Conservation (phyloP, 257 asterid species). For the Cynanchum wilfordii region DNA sequence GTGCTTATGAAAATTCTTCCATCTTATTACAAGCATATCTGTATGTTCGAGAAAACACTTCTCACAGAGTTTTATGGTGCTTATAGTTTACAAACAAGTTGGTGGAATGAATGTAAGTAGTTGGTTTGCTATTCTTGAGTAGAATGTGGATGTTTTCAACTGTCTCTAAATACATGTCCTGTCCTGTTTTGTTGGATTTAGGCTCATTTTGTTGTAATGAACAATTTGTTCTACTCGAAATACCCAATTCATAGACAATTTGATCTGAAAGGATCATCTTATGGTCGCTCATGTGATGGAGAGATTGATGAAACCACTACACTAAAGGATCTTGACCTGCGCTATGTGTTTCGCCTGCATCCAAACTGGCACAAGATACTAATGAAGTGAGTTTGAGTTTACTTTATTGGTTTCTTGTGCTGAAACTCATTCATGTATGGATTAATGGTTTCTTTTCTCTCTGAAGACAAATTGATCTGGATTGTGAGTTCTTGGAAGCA, state of each 20-base stretch:
- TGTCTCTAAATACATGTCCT: background rate
- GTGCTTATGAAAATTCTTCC: constrained; percentile 94
- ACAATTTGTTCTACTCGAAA: constrained; percentile 85
- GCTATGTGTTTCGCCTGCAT: constrained; percentile 64
- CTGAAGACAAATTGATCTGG: too few species aligned
- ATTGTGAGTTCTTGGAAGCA: constrained; percentile 78
- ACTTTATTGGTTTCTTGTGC: too few species aligned
- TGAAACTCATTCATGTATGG: too few species aligned
- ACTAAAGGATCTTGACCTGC: constrained; percentile 78
- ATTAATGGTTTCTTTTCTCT: too few species aligned
- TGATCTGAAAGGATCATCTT: constrained; percentile 89
- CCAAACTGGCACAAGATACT: constrained; percentile 66
- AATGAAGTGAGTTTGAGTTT: too few species aligned
- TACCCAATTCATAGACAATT: constrained; percentile 79
- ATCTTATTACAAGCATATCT: constrained; percentile 66
- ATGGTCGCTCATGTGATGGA: constrained; percentile 70
- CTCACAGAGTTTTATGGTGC: constrained; percentile 89
- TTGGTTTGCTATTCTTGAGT: constrained; percentile 5
- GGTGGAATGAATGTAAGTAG: constrained; percentile 80
- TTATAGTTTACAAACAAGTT: constrained; percentile 94
- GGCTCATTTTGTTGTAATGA: constrained; percentile 96
- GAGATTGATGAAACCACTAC: constrained; percentile 93
- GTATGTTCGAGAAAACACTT: constrained; percentile 74
- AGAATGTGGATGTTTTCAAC: background rate
- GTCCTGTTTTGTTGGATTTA: constrained; percentile 12